Conservation (phyloP, 352 stramenopile genomes). For the Phytophthora brassicae region DNA sequence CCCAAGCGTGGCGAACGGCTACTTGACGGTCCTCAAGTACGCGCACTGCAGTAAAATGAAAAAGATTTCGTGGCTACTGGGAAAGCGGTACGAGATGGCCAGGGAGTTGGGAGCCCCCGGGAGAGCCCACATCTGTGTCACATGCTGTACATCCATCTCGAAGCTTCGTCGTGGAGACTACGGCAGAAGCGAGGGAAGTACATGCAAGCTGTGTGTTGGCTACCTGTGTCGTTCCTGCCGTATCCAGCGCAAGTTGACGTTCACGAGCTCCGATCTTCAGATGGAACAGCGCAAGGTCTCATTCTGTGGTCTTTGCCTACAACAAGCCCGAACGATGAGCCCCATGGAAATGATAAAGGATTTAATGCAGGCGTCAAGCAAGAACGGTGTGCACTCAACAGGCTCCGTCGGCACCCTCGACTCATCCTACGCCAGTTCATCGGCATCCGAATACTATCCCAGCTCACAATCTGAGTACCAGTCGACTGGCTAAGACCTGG, state of each 20-base stretch:
- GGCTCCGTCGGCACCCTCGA: constrained; percentile 6
- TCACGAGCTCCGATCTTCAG: constrained; percentile 25
- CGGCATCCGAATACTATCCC: constrained; percentile 3
- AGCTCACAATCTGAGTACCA: constrained; percentile 15
- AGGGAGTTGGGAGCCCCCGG: constrained; percentile 18
- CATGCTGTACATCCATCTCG: constrained; percentile 19
- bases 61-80: constrained; percentile 28
- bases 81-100: constrained; percentile 19
- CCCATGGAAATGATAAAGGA: constrained; percentile 20
- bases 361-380: constrained; percentile 1
- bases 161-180: constrained; percentile 29
- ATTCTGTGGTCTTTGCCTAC: constrained; percentile 34
- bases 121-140: constrained; percentile 24
- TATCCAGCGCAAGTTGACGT: constrained; percentile 40
- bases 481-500: constrained; percentile 2
- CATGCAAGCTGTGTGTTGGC: constrained; percentile 40
- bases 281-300: constrained; percentile 35
- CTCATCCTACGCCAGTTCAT: constrained; percentile 14
- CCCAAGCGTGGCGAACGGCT: constrained; percentile 9
- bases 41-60: constrained; percentile 40
- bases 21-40: constrained; percentile 28
- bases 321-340: constrained; percentile 24
- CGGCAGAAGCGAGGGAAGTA: constrained; percentile 17
- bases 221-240: constrained; percentile 41
- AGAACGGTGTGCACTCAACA: neutral